Base-by-base conservation (phyloP, 305 asterid genomes). In the Rubia peregrina region DNA sequence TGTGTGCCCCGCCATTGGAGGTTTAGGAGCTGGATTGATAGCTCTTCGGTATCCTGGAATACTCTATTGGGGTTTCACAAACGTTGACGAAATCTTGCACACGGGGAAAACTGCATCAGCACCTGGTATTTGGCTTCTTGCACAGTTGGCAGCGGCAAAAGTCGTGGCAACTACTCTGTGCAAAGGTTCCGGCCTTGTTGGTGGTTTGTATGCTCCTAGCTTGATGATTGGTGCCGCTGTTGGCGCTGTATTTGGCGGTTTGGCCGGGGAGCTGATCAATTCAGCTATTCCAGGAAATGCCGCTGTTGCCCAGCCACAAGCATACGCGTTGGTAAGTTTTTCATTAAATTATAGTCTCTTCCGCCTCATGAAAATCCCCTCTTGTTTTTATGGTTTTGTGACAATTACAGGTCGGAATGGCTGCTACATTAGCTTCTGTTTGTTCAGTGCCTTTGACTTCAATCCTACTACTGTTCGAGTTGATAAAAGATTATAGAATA, bases 161-260 rank as follows among this genome's bases (percentile, higher is more conserved):
- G 97, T 94, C 73, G 93, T 88, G 59, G 96, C 99, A 43, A 88
- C 99, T 67, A 79, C 99, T 79, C 84, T 94, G 48, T 94, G 98
- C 73, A 94, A 86, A 80, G 99, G 97, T 65, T 89, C 98, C 79
- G 95, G 94, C 69, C 96, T 94, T 75, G 99, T 91, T 74, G 98
- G 99, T 63, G 99, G 98, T 53, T 62, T 91, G 57, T 94, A 94
- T 79, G 99, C 99, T 65, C 99, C 98, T 68, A 94, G 98, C 80
- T 82, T 94, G 81, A 94, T 94, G 99, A 91, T 94, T 75, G 99
- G 99, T 83, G 95, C 99, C 76, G 97, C 98, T 72, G 95, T 91
- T 19, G 99, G 99, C 70, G 99, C 97, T 53, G 95, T 91, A 30
- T 94, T 94, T 82, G 99, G 99, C 65, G 99, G 98, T 70, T 77